Evolutionary conservation across 768 basidiomycete genomes (phyloP), one percentile per base, ranked within the genome.

Genomic region (Leucogyrophana mollusca): DNA sequence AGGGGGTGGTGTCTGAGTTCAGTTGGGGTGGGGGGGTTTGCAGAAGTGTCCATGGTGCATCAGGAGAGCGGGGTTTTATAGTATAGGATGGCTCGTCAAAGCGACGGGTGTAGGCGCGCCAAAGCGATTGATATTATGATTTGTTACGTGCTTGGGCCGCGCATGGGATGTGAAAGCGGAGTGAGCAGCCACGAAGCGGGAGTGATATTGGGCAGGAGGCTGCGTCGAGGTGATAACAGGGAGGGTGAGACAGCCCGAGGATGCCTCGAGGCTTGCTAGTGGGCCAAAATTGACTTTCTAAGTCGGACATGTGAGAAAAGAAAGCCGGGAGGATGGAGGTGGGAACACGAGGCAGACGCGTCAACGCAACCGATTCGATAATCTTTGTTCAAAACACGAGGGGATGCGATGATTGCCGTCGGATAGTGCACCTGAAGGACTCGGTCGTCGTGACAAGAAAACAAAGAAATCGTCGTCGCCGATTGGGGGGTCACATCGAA

Each of bases 371-470:
- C 18, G 10, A 20, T 5, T 21, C 18, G 24, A 11, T 9, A 38
- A 9, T 18, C 20, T 38, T 18, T 14, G 9, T 9, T 14, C 20
- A 11, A 9, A 38, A 18, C 36, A 38, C 13, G 14, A 18, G 9
- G 9, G 20, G 9, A 38, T 45, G n/a, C 7, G 22, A 20, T 11
- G n/a, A 60, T 57, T 53, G 37, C 39, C n/a, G 48, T 51, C 25
- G 43, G 38, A 21, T 47, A 34, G 41, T 45, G 49, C 42, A 4
- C 21, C 32, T 39, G n/a, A 40, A 11, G 14, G 35, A 11, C n/a
- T n/a, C n/a, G n/a, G n/a, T n/a, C n/a, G n/a, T n/a, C n/a, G 39
- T 43, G 43, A 23, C 36, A 43, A 43, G 35, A 37, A 21, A 13
- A 2, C 23, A 33, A 18, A 6, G 9, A 14, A n/a, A n/a, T n/a